phyloP scores from a whole-genome alignment of 192 early-diverging fungal genomes.

The Backusella tuberculispora region DNA sequence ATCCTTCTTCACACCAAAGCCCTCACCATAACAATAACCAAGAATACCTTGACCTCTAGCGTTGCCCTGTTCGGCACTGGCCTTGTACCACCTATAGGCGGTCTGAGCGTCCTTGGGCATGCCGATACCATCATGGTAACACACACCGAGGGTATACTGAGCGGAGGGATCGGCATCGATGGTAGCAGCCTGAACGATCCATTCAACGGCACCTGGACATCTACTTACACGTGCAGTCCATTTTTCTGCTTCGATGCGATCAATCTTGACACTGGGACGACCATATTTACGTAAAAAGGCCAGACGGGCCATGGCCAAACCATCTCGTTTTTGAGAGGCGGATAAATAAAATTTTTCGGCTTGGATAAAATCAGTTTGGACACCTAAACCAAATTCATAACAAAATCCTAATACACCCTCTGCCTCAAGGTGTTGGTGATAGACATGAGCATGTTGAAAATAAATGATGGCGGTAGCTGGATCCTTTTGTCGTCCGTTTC shows the following conservation, averaged over 20 bases:
- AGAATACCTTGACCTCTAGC: constrained; percentile 66
- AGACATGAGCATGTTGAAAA: constrained; percentile 51
- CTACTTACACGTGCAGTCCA: constrained; percentile 55
- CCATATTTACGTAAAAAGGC: constrained; percentile 83
- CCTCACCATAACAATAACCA: constrained; percentile 81
- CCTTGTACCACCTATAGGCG: constrained; percentile 73
- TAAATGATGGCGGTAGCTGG: constrained; percentile 53
- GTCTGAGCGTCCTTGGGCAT: constrained; percentile 59
- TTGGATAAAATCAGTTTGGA: constrained; percentile 57
- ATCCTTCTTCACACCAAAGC: constrained; percentile 69
- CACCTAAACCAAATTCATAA: constrained; percentile 83
- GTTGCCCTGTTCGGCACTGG: constrained; percentile 59
- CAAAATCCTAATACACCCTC: constrained; percentile 78
- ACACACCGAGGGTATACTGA: constrained; percentile 72
- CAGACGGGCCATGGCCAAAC: constrained; percentile 68
- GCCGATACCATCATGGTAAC: constrained; percentile 82
- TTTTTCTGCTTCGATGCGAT: constrained; percentile 76
- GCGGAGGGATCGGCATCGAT: constrained; percentile 51
- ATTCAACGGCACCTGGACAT: constrained; percentile 54
- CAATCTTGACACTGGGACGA: constrained; percentile 77
- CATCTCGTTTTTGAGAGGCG: constrained; percentile 64
- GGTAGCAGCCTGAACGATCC: constrained; percentile 66
- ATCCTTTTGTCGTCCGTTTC: constrained; percentile 42
- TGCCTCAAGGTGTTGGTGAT: constrained; percentile 44
- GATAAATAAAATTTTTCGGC: constrained; percentile 70